Percentiles rank a stretch among this genome's conserved stretches.
Conservation (phyloP, 129 eudicot genomes). For the Flaveria brownii region DNA sequence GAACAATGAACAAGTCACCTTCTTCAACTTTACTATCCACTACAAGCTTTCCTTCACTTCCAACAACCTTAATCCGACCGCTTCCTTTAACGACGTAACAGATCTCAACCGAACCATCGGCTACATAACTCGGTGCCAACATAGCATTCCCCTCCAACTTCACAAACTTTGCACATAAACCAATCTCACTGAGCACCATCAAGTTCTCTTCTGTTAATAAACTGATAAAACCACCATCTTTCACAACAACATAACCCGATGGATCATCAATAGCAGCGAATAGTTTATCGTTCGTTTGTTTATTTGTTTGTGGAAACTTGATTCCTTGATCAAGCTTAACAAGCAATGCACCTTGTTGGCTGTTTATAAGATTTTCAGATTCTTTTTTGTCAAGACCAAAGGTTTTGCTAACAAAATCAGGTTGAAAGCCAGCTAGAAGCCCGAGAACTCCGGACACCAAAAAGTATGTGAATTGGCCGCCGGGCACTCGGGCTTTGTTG, state of each 20-base stretch:
- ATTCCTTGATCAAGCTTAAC: conserved; percentile 34
- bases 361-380: conserved; percentile 24
- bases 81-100: conserved; percentile 48
- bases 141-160: conserved; percentile 42
- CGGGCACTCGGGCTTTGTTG: conserved; percentile 34
- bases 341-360: conserved; percentile 35
- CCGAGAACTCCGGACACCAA: conserved; percentile 41
- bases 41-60: conserved; percentile 36
- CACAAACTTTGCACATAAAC: conserved; percentile 41
- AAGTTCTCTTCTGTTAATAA: conserved; percentile 31
- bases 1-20: conserved; percentile 53
- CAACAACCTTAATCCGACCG: conserved; percentile 55
- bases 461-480: conserved; percentile 49
- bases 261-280: conserved; percentile 20
- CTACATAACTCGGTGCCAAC: conserved; percentile 41
- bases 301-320: conserved; percentile 36
- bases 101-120: conserved; percentile 38
- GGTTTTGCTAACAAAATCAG: conserved; percentile 38
- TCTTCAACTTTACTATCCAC: conserved; percentile 42
- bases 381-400: conserved; percentile 28
- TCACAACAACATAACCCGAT: not conserved
- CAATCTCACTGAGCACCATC: conserved; percentile 43
- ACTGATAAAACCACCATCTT: conserved; percentile 27
- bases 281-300: not conserved
- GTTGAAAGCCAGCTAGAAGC: conserved; percentile 41